These are phyloP conservation scores for Blastocystis sp. DNA, from an alignment of 352 stramenopile genomes.

Conservation along the genomic window DNA sequence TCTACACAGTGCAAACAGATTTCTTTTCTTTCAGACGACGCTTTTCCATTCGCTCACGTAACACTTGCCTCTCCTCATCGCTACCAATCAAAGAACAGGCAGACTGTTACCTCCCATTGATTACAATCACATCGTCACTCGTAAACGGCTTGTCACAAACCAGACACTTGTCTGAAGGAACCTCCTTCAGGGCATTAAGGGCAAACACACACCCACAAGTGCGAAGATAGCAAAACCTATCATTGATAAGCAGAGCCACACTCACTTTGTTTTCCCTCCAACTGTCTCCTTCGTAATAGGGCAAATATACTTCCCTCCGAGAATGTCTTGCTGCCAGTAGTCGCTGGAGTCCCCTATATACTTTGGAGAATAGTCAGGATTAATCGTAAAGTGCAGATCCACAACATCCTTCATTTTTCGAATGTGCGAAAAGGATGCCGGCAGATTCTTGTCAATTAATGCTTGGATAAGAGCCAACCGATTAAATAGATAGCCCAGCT, in stretches of 20 bases:
- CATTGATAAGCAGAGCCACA: not conserved
- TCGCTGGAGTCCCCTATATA: constrained; percentile 12
- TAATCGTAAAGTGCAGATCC: constrained; percentile 24
- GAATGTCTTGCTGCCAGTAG: constrained; percentile 59
- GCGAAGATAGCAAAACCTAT: constrained; percentile 31
- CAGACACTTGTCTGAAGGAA: constrained; percentile 13
- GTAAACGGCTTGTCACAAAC: constrained; percentile 49
- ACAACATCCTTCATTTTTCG: constrained; percentile 56
- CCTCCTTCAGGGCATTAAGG: constrained; percentile 32
- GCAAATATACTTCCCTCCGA: constrained; percentile 50
- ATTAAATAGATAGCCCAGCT: constrained; percentile 62
- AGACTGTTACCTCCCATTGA: constrained; percentile 24
- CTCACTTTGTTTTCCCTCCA: constrained; percentile 52
- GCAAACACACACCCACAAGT: constrained; percentile 55
- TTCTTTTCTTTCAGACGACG: constrained; percentile 11
- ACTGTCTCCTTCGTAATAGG: constrained; percentile 54
- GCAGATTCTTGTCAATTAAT: constrained; percentile 47
- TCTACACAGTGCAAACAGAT: not conserved
- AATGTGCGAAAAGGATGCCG: constrained; percentile 30
- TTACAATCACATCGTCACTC: constrained; percentile 39
- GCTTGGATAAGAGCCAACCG: constrained; percentile 35
- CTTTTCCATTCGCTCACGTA: not conserved
- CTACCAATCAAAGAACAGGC: not conserved
- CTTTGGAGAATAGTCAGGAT: constrained; percentile 27
- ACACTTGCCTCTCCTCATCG: constrained; percentile 21